Percentiles rank a stretch among this genome's conserved stretches.
Conservation (phyloP, 306 rosid species). For the Lathyrus oleraceus region DNA sequence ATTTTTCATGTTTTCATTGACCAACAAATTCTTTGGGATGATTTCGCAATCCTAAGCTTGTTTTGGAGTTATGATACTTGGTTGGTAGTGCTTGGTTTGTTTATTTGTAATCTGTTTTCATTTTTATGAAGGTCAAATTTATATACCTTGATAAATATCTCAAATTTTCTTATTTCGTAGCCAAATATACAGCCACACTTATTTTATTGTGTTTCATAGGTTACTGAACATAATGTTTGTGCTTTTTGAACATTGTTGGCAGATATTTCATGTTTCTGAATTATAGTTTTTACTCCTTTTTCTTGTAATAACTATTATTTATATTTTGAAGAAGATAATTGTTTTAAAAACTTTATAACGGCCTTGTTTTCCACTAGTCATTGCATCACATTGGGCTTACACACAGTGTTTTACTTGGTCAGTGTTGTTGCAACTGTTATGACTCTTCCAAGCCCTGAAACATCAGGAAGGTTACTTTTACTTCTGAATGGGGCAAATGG, state of each 20-base stretch:
- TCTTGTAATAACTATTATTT: neutral
- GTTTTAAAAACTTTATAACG: neutral
- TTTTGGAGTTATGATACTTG: conserved; percentile 1
- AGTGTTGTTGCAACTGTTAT: conserved; percentile 73
- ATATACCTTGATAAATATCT: conserved; percentile 1
- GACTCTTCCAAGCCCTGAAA: conserved; percentile 79
- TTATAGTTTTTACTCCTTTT: neutral
- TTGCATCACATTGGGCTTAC: conserved; percentile 23
- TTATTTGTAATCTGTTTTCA: conserved; percentile 1
- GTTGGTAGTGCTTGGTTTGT: conserved; percentile 2
- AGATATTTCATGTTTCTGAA: conserved; percentile 6
- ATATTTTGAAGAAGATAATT: neutral
- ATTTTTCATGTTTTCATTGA: neutral
- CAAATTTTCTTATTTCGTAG: neutral
- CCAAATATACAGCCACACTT: neutral
- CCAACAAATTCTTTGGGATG: neutral
- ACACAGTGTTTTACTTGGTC: conserved; percentile 42
- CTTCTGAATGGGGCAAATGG: conserved; percentile 58
- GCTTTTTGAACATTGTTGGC: neutral
- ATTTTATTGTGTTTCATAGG: neutral
- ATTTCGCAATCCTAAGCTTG: conserved; percentile 3
- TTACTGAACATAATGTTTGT: neutral
- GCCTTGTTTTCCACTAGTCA: conserved; percentile 8
- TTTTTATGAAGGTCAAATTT: neutral
- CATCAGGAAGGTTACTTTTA: conserved; percentile 71